Evolutionary conservation across 2,329 filamentous ascomycete species (phyloP), one percentile per base, ranked within the genome.

Genomic region (Nigrospora osmanthi): DNA sequence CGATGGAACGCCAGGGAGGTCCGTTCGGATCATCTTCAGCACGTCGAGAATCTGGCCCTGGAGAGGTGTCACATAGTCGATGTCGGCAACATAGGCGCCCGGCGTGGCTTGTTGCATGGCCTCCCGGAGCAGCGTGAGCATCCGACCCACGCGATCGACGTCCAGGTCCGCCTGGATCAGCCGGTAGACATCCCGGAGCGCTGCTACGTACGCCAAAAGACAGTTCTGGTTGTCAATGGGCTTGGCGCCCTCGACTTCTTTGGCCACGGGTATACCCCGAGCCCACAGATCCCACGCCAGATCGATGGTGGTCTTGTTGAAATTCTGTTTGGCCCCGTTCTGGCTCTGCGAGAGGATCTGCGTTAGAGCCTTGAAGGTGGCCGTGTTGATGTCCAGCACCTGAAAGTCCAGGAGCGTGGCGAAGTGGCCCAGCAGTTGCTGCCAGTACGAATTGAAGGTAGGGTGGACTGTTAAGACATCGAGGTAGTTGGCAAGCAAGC

Each of bases 161-260:
- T 76, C 75, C 16, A 95, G 68, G 14, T 80, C 75, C 9, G 72
- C 66, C 47, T 83, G 75, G 40, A 89, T 79, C 6, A 96, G 75
- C 1, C 80, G 77, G 57, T 95, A 95, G 1, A 97, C 74, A 54
- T 93, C 83, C 45, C 81, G 72, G 35, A 93, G 77, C 1, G 85
- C 76, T 17, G 82, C 76, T 1, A 93, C 78, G 66, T 95, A 96
- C n/a, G 89, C 86, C 30, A 87, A 69, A n/a, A 91, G 76, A 11
- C 87, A 89, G 46, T 83, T 83, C 58, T 95, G 88, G 52, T 93
- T 94, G 49, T 86, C 77, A 3, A 67, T 66, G 1, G 70, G 63
- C 41, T 72, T 72, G 35, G 74, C 67, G 13, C 67, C 57, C 15
- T 64, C 57, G 12, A 63, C 58, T 32, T 66, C 54, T 31, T 66